phyloP scores from a whole-genome alignment of 805 yeast genomes.

The Helenozyma rhizophorensis region DNA sequence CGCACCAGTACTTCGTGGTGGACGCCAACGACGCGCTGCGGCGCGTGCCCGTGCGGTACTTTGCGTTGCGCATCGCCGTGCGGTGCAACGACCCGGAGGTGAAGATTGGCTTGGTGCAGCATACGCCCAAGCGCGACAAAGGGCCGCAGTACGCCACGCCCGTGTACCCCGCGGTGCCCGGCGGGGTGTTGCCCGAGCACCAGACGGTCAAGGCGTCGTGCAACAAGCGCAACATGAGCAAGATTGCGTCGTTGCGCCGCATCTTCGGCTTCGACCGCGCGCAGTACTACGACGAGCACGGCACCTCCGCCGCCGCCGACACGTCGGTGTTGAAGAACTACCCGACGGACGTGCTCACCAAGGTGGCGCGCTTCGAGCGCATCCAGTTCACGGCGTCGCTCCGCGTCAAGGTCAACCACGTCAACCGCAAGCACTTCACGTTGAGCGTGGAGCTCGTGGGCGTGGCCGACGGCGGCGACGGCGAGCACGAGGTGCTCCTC shows the following conservation, averaged over 20 bases:
- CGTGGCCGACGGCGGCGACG: constrained; percentile 27
- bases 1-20: constrained; percentile 19
- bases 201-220: constrained; percentile 53
- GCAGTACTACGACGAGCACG: constrained; percentile 1
- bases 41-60: constrained; percentile 1
- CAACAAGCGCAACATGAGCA: constrained; percentile 51
- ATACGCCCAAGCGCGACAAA: constrained; percentile 68
- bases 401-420: constrained; percentile 38
- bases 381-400: constrained; percentile 55
- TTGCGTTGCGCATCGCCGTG: constrained; percentile 43
- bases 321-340: constrained; percentile 5
- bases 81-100: constrained; percentile 46
- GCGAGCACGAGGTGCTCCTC: constrained; percentile 22
- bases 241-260: constrained; percentile 47
- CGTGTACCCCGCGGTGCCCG: constrained; percentile 54
- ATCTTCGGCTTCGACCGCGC: constrained; percentile 41
- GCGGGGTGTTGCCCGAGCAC: constrained; percentile 52
- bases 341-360: constrained; percentile 18
- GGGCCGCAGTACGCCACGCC: constrained; percentile 67
- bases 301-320: not conserved
- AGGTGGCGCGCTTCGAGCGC: constrained; percentile 64
- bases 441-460: constrained; percentile 52
- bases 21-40: not conserved
- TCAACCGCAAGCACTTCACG: constrained; percentile 37
- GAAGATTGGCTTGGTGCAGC: constrained; percentile 52